Base-by-base conservation (phyloP, 2,329 filamentous ascomycete species). In the Fusarium scirpi region DNA sequence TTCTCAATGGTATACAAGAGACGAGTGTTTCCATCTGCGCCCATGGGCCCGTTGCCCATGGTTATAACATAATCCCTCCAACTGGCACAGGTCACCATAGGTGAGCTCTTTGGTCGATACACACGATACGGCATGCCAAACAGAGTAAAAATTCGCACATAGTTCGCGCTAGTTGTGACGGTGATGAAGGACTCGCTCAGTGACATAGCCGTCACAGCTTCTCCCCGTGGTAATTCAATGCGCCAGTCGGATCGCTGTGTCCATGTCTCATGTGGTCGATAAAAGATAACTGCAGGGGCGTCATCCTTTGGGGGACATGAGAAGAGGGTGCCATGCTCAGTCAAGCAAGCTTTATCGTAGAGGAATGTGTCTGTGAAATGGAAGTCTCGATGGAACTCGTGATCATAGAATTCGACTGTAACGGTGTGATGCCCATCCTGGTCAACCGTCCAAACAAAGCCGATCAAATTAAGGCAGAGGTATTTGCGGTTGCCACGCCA, bases 51-150 rank as follows among this genome's bases (percentile, higher is more conserved):
- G 75, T 99, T 99, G 57, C 95, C 95, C 72, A 99, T 89, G 0
- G 94, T 98, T 78, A 98, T 87, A n/a, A 99, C 91, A 79, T 98
- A 98, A 83, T 99, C 94, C 70, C 92, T 88, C 93, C 93, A 98
- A 73, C 94, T 95, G 1, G 94, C 94, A 76, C 96, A 99, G 0
- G 94, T 96, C 22, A 99, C 94, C 54, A 93, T 92, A 3, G 95
- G 94, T 5, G 89, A 89, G 80, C 92, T 94, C 83, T 98, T 98
- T 69, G 97, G 94, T 25, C 96, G 87, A 79, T 97, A 98, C 3
- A 99, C 90, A 52, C 92, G 90, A 72, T 94, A 92, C 0, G 96
- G 94, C 34, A 97, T 90, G 27, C 96, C 96, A 78, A 96, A 98
- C 16, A 98, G 86, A 1, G 94, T 98, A 81, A 94, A 99, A 22